These are phyloP conservation scores for Fagus crenata DNA, from an alignment of 306 rosid genomes.

Conservation along the genomic window DNA sequence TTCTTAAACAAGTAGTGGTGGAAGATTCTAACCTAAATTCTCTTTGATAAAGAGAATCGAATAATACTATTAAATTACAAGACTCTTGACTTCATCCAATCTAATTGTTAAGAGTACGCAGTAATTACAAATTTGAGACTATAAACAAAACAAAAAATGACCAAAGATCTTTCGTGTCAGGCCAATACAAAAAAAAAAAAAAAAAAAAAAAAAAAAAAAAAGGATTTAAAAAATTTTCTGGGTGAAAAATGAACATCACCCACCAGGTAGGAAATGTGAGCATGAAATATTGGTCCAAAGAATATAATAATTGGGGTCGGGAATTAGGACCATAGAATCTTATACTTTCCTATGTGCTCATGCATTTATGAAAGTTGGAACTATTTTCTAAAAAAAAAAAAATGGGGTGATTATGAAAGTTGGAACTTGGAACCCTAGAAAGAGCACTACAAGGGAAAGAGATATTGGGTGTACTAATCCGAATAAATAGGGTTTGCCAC, in stretches of 20 bases:
- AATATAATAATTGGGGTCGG: conserved; percentile 1
- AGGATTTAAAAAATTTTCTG: background rate
- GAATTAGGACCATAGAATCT: conserved; percentile 41
- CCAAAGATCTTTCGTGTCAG: background rate
- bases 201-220: too few species aligned
- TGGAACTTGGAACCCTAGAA: conserved; percentile 37
- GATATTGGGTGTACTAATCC: conserved; percentile 23
- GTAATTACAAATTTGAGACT: background rate
- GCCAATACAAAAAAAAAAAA: background rate
- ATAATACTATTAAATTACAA: too few species aligned
- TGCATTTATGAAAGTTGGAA: conserved; percentile 28
- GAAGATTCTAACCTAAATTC: too few species aligned
- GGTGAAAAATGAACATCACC: background rate
- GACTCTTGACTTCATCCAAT: too few species aligned
- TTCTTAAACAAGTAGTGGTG: too few species aligned
- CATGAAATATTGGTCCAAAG: background rate
- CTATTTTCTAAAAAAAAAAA: background rate
- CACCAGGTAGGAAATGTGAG: background rate
- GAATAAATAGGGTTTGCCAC: conserved; percentile 33
- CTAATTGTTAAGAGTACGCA: too few species aligned
- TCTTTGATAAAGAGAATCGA: too few species aligned
- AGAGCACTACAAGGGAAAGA: conserved; percentile 18
- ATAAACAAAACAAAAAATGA: background rate
- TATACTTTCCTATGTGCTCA: conserved; percentile 21
- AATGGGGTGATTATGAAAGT: conserved; percentile 3